A percentile compares a stretch with the other conserved stretches of the same genome.
These are phyloP conservation scores for Amaranthus tricolor DNA, from an alignment of 179 eudicot genomes.

Conservation along the genomic window DNA sequence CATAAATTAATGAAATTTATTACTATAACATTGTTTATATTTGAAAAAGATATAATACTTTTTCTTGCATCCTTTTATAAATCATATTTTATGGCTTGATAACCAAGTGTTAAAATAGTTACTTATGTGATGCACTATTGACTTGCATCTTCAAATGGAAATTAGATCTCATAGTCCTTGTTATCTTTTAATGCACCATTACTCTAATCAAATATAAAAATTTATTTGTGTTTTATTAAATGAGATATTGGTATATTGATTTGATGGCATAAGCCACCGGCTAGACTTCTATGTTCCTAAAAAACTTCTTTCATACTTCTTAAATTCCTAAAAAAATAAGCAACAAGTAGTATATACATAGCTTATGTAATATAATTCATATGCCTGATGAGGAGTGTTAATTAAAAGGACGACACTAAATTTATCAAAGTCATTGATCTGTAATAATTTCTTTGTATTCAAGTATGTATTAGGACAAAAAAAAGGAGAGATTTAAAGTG, in stretches of 20 bases:
- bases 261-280: background rate
- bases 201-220: background rate
- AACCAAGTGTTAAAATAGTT: conserved; percentile 21
- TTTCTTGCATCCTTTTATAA: conserved; percentile 17
- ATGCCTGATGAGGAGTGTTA: background rate
- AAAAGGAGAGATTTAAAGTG: background rate
- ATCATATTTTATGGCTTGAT: conserved; percentile 4
- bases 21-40: conserved; percentile 16
- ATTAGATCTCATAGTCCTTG: background rate
- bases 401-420: background rate
- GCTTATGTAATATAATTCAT: background rate
- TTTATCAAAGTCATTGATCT: background rate
- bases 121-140: conserved; percentile 10
- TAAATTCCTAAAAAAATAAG: background rate
- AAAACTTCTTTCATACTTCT: background rate
- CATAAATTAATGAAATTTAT: conserved; percentile 20
- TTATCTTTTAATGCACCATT: conserved; percentile 1
- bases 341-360: background rate
- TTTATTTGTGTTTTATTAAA: background rate
- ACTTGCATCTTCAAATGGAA: conserved; percentile 8
- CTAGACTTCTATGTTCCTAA: background rate
- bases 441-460: too few relatives aligned
- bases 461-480: background rate
- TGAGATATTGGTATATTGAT: background rate
- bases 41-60: conserved; percentile 12